Base-by-base conservation (phyloP, 2,329 filamentous ascomycete species). In the Penicillium concentricum region DNA sequence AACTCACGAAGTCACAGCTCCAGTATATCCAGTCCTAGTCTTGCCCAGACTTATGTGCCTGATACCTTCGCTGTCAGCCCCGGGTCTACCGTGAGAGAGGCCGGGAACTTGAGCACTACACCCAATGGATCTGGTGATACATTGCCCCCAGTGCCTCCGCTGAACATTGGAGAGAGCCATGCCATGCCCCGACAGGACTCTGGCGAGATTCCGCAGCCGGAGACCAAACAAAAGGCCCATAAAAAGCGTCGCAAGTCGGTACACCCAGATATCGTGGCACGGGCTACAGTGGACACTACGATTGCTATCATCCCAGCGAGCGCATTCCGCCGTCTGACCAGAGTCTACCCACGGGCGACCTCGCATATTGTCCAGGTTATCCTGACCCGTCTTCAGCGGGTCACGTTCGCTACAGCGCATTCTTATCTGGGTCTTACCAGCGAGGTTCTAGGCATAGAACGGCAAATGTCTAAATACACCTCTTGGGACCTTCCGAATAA, bases 361-460 rank as follows among this genome's bases (percentile, higher is more conserved):
- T 89, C 94, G 2, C 95, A 99, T 69, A 97, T 99, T 61, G 92
- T 99, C 6, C 94, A 99, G 70, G 93, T 99, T 44, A 99, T 99
- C 59, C 78, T 99, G 32, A 97, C 95, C 3, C 85, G 95, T 47
- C 87, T 99, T 50, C 93, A 99, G 71, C 83, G 95, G 64, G 95
- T 99, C 3, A 99, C 94, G 0, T 85, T 99, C 51, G 90, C 92
- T 0, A 97, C 95, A 12, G 94, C 92, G 0, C 94, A 97, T 79
- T 90, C 90, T 52, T 99, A 99, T 68, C 84, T 99, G 16, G 94
- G 95, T 1, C 76, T 99, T 41, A 96, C 91, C 0, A 90, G 87
- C 38, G 94, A 99, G 68, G 93, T 99, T 0, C 75, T 99, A 13
- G 89, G 92, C 47, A 97, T 92, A 0, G 94, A 99, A 71, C 91